Base-by-base conservation (phyloP, 345 rosid genomes). In the Jatropha curcas region DNA sequence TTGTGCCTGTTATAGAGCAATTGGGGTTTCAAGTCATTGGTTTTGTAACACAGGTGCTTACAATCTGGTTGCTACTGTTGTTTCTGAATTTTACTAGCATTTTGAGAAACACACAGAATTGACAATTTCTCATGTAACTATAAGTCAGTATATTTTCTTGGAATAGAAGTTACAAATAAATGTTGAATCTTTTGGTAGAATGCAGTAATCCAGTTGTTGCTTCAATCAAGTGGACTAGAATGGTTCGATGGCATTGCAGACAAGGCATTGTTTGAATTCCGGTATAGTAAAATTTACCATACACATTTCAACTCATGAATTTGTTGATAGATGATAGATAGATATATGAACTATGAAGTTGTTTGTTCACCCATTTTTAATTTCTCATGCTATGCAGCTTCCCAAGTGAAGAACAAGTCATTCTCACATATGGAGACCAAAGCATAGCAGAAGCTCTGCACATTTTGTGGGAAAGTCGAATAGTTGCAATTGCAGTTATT, bases 201-300 rank as follows among this genome's bases (percentile, higher is more conserved):
- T 78, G 86, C 77, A 64, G 84, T 85, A 12, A 60, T 78, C 41
- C 82, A 74, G 65, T 41, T 75, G 65, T 73, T 83, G 68, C 86
- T 84, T 73, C 83, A 60, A 62, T 83, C 85, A 4, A 70, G 77
- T 57, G 88, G 85, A 61, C 74, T 84, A n/a, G 83, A 76, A 48
- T 84, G 86, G 85, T 84, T 84, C 19, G 86, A 86, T 17, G 14
- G 76, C 33, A 79, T 84, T 20, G 85, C 83, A 68, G 83, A 77
- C 34, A 85, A 74, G 46, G 66, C 83, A 35, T 35, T 84, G 51
- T 74, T 83, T 0, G 76, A 81, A 17, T 79, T 79, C 16, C 61
- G 76, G 82, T 82, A 80, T 0, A 20, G 14, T 20, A 56, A 57
- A 46, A 16, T 19, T 9, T 41, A 43, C 4, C 31, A 41, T 51